Conservation (phyloP, 2,329 filamentous ascomycete species). For the Hymenoscyphus albidus region DNA sequence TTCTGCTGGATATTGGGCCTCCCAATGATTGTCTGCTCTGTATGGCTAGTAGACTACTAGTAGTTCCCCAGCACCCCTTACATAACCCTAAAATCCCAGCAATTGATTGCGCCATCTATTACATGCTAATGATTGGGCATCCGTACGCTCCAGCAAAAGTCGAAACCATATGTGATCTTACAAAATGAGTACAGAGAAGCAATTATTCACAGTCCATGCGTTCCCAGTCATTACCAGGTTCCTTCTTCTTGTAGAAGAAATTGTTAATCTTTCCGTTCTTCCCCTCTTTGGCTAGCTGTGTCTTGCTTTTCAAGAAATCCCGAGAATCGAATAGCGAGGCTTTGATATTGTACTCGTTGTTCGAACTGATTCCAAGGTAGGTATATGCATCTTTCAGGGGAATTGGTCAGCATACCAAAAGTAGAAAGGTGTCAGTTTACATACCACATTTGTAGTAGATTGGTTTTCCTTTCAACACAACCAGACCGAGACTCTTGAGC, state of each 20-base stretch:
- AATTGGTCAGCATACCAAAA: not conserved
- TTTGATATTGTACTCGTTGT: slow-evolving; percentile 60
- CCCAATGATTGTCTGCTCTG: not conserved
- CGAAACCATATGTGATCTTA: not conserved
- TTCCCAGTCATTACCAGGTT: slow-evolving; percentile 16
- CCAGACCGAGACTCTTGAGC: slow-evolving; percentile 59
- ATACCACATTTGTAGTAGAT: slow-evolving; percentile 69
- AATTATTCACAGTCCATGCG: slow-evolving; percentile 19
- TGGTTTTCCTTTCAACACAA: slow-evolving; percentile 42
- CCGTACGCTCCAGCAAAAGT: not conserved
- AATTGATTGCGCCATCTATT: not conserved
- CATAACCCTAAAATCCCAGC: not conserved
- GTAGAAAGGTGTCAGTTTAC: slow-evolving; percentile 6
- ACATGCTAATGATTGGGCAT: not conserved
- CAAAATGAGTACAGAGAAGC: slow-evolving; percentile 17
- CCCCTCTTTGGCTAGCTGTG: slow-evolving; percentile 6
- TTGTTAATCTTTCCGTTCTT: slow-evolving; percentile 15
- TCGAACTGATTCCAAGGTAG: slow-evolving; percentile 56
- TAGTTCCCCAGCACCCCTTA: not conserved
- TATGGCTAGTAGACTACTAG: not conserved
- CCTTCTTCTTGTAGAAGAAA: slow-evolving; percentile 25
- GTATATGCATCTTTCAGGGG: slow-evolving; percentile 58
- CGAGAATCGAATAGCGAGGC: slow-evolving; percentile 53
- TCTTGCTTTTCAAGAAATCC: slow-evolving; percentile 33
- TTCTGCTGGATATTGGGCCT: not conserved